Evolutionary conservation across 169 alveolate genomes (phyloP), one percentile per base, ranked within the genome.

Genomic region (Theileria orientalis): DNA sequence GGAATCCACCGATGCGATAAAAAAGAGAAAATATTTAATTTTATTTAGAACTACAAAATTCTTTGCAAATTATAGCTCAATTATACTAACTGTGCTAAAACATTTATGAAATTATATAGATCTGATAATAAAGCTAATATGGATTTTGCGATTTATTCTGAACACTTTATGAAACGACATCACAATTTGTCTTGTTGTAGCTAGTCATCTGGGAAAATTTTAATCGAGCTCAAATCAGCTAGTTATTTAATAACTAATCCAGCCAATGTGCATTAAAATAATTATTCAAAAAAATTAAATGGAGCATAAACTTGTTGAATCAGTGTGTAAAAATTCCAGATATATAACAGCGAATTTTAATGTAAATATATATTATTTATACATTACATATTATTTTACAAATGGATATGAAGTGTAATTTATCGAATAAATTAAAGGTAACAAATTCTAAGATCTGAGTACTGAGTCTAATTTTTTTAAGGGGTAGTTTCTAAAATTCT

Each of bases 181-280:
- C 66, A 56, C 66, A 56, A n/a, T 56, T 56, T 23, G 32, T n/a
- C 37, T n/a, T 56, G 66, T 19, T 2, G 66, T 14, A n/a, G 66
- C 42, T 56, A 56, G 46, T 32, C 66, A 27, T 27, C 14, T 16
- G 21, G 21, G 21, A 29, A n/a, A 49, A n/a, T 56, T 56, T 23
- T 30, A 56, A 23, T 56, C n/a, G n/a, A n/a, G n/a, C n/a, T n/a
- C n/a, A n/a, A n/a, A n/a, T n/a, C n/a, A n/a, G n/a, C n/a, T n/a
- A n/a, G n/a, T n/a, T n/a, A n/a, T n/a, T n/a, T n/a, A n/a, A n/a
- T n/a, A n/a, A n/a, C n/a, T n/a, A n/a, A n/a, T n/a, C n/a, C n/a
- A n/a, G n/a, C n/a, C n/a, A n/a, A n/a, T n/a, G n/a, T n/a, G n/a
- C n/a, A n/a, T n/a, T n/a, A n/a, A n/a, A n/a, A n/a, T n/a, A n/a